Percentiles rank a stretch among this genome's conserved stretches.
phyloP scores from a whole-genome alignment of 2,329 filamentous ascomycete genomes.

The Cordyceps farinosa region DNA sequence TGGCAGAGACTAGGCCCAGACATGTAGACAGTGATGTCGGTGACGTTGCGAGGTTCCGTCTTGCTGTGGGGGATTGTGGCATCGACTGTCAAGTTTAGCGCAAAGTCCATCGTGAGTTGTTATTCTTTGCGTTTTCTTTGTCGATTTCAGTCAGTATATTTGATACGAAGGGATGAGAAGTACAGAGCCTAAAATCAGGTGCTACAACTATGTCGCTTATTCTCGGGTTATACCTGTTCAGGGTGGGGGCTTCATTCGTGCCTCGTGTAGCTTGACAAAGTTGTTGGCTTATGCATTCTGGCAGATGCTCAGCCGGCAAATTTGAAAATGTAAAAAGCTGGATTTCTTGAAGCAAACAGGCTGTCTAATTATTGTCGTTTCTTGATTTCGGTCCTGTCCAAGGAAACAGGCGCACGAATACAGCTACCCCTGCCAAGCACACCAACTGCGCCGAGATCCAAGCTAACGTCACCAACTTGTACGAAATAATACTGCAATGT shows the following conservation, averaged over 20 bases:
- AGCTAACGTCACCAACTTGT: too few relatives aligned
- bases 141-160: not conserved
- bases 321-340: too few relatives aligned
- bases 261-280: too few relatives aligned
- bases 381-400: too few relatives aligned
- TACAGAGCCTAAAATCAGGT: not conserved
- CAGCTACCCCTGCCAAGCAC: too few relatives aligned
- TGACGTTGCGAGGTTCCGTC: not conserved
- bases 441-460: too few relatives aligned
- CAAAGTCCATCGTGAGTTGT: not conserved
- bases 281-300: too few relatives aligned
- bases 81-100: not conserved
- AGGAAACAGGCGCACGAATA: too few relatives aligned
- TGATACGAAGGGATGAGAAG: not conserved
- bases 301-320: too few relatives aligned
- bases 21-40: not conserved
- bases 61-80: not conserved
- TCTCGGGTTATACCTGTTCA: not conserved
- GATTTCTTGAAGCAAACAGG: too few relatives aligned
- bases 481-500: too few relatives aligned
- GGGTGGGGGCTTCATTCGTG: not conserved
- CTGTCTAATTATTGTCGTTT: too few relatives aligned
- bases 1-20: not conserved
- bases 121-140: not conserved
- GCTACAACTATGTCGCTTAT: not conserved